Conservation (phyloP, 805 yeast genomes). For the Torulaspora microellipsoides region DNA sequence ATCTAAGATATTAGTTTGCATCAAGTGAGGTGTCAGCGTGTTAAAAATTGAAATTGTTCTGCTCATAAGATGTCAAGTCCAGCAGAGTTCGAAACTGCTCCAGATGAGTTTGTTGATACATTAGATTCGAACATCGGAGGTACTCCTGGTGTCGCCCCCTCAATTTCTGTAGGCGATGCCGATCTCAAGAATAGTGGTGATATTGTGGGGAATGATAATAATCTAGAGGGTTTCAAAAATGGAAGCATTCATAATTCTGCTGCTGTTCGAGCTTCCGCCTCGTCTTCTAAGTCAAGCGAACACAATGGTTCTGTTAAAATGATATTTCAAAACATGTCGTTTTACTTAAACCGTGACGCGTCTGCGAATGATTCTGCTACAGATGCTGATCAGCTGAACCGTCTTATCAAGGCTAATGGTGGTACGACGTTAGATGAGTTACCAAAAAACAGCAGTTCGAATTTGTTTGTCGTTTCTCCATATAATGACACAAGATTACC, state of each 20-base stretch:
- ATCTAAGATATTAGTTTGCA: neutral
- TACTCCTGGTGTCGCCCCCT: neutral
- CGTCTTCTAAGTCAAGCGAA: neutral
- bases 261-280: neutral
- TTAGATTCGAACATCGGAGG: constrained; percentile 9
- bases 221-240: neutral
- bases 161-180: neutral
- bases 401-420: constrained; percentile 21
- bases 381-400: constrained; percentile 21
- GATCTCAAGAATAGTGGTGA: neutral
- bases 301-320: neutral
- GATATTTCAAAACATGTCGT: constrained; percentile 15
- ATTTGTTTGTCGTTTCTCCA: constrained; percentile 29
- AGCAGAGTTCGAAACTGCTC: constrained; percentile 27
- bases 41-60: too few species aligned
- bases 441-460: constrained; percentile 16
- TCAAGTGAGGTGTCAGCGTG: too few species aligned
- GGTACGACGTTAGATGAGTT: constrained; percentile 22
- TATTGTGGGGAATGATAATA: neutral
- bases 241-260: too few species aligned
- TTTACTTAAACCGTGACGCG: constrained; percentile 23
- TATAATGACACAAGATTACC: constrained; percentile 27
- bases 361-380: constrained; percentile 24
- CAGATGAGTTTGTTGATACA: constrained; percentile 27
- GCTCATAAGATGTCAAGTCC: constrained; percentile 15